Conservation (phyloP, 805 yeast species). For the Brettanomyces anomalus region DNA sequence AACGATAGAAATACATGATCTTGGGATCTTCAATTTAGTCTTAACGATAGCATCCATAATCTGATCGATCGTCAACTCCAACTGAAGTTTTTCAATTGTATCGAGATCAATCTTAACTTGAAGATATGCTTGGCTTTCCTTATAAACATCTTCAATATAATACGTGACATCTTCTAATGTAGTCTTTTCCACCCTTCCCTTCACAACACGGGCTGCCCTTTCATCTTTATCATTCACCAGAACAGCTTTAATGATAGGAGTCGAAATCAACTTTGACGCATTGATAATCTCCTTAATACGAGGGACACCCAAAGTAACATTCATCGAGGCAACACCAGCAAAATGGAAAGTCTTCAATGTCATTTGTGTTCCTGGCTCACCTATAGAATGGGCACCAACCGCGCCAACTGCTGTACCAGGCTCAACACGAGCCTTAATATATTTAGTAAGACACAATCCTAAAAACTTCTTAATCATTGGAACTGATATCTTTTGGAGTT, state of each 20-base stretch:
- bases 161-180: slow-evolving; percentile 75
- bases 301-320: slow-evolving; percentile 97
- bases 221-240: slow-evolving; percentile 90
- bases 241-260: slow-evolving; percentile 93
- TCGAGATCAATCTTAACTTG: slow-evolving; percentile 74
- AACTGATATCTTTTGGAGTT: slow-evolving; percentile 58
- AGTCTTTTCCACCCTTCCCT: slow-evolving; percentile 95
- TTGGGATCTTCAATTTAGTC: slow-evolving; percentile 79
- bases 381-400: slow-evolving; percentile 97
- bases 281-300: slow-evolving; percentile 98
- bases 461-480: slow-evolving; percentile 56
- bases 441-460: slow-evolving; percentile 69
- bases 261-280: slow-evolving; percentile 89
- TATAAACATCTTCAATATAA: slow-evolving; percentile 90
- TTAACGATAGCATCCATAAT: slow-evolving; percentile 72
- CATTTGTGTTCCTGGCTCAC: slow-evolving; percentile 99
- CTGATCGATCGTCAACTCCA: slow-evolving; percentile 80
- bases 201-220: slow-evolving; percentile 96
- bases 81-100: slow-evolving; percentile 82
- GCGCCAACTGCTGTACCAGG: slow-evolving; percentile 99
- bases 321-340: slow-evolving; percentile 99
- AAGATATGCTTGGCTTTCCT: slow-evolving; percentile 65
- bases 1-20: slow-evolving; percentile 58
- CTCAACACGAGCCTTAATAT: slow-evolving; percentile 84
- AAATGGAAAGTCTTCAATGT: slow-evolving; percentile 72